Evolutionary conservation across 371 early-diverging fungal genomes (phyloP).

Genomic region (Catenaria anguillulae): DNA sequence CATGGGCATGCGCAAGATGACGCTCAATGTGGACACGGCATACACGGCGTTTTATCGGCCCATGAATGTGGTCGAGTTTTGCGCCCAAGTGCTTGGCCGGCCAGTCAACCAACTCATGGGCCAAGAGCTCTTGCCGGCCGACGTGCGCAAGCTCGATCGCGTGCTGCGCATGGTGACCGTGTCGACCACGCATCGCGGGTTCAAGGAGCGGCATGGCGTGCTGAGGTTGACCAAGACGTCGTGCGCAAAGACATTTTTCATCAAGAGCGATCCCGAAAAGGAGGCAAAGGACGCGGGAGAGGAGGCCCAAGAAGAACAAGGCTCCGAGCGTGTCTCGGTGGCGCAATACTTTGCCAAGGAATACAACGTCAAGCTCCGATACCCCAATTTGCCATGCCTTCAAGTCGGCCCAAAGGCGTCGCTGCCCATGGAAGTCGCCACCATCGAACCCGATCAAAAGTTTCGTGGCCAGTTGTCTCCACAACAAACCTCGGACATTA

Average conservation of each 20-base stretch:
- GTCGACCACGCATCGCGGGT: neutral
- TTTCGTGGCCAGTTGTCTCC: slow-evolving; percentile 31
- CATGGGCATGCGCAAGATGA: neutral
- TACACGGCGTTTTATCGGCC: slow-evolving; percentile 4
- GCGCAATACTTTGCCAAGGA: slow-evolving; percentile 27
- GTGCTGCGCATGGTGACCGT: neutral
- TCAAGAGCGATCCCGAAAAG: too few species aligned
- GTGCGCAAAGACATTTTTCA: neutral
- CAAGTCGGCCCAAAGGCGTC: slow-evolving; percentile 23
- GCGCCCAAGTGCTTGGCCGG: neutral
- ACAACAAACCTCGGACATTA: slow-evolving; percentile 7
- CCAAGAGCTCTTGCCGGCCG: neutral
- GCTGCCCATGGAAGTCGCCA: slow-evolving; percentile 38
- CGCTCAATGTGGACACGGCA: slow-evolving; percentile 1
- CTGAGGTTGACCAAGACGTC: neutral
- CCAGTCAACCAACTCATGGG: neutral
- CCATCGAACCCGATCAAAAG: slow-evolving; percentile 30
- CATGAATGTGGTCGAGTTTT: neutral
- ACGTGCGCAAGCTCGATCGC: neutral
- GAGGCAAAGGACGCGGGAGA: neutral
- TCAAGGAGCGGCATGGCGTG: neutral
- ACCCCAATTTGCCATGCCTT: slow-evolving; percentile 34
- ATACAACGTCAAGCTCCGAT: slow-evolving; percentile 25
- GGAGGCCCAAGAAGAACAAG: too few species aligned
- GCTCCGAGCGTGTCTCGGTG: slow-evolving; percentile 13